Conservation (phyloP, 805 yeast genomes). For the Pichia nanzhaoensis region DNA sequence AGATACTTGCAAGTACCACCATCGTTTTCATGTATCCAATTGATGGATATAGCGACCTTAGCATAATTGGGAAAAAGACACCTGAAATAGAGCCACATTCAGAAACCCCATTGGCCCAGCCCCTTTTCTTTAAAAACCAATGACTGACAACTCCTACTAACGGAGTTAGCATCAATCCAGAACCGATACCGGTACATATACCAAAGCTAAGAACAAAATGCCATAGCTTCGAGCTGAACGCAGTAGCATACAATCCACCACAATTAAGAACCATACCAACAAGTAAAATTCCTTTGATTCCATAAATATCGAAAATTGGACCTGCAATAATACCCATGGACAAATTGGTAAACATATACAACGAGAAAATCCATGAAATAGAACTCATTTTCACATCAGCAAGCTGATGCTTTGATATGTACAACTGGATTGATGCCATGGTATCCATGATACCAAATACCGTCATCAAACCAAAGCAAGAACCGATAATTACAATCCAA, state of each 20-base stretch:
- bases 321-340: conserved; percentile 34
- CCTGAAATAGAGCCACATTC: conserved; percentile 51
- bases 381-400: conserved; percentile 38
- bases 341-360: conserved; percentile 47
- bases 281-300: conserved; percentile 41
- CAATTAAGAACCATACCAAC: conserved; percentile 39
- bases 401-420: conserved; percentile 53
- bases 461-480: conserved; percentile 49
- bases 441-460: conserved; percentile 54
- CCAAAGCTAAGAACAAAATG: conserved; percentile 61
- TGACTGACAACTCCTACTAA: conserved; percentile 57
- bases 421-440: conserved; percentile 56
- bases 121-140: conserved; percentile 58
- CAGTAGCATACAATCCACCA: conserved; percentile 31
- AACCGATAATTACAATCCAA: conserved; percentile 50
- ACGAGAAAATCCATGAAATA: conserved; percentile 63
- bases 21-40: conserved; percentile 55
- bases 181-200: conserved; percentile 50
- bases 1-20: conserved; percentile 43
- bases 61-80: conserved; percentile 44
- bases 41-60: conserved; percentile 39
- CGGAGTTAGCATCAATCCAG: conserved; percentile 57
- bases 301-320: conserved; percentile 57
- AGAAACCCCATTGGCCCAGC: conserved; percentile 45
- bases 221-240: conserved; percentile 41